Conservation (phyloP, 805 yeast species). For the Candida stauntonica region DNA sequence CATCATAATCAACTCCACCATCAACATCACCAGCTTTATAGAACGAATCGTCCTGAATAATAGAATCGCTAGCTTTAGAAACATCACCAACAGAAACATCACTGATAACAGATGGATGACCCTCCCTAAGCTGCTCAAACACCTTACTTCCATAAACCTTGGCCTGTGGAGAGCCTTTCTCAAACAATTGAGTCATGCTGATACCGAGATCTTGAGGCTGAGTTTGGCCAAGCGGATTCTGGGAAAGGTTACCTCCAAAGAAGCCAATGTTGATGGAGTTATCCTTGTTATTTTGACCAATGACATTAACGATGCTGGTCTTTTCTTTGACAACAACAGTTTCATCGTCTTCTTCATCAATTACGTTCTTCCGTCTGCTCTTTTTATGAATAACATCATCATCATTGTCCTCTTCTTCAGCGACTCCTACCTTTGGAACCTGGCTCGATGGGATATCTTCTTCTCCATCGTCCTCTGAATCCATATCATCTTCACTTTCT, state of each 20-base stretch:
- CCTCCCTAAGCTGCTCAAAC: conserved; percentile 16
- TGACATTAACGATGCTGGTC: conserved; percentile 4
- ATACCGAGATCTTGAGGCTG: conserved; percentile 14
- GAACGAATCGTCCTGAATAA: conserved; percentile 5
- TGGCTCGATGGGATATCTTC: conserved; percentile 12
- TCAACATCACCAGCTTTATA: neutral
- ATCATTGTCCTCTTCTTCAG: conserved; percentile 7
- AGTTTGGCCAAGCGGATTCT: conserved; percentile 7
- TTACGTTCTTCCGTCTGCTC: conserved; percentile 11
- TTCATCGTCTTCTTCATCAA: conserved; percentile 18
- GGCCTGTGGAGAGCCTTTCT: conserved; percentile 16
- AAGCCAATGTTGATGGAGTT: conserved; percentile 18
- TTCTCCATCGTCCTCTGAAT: conserved; percentile 10
- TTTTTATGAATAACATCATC: conserved; percentile 4
- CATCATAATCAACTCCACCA: conserved; percentile 5
- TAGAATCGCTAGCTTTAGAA: neutral
- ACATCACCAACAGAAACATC: conserved; percentile 8
- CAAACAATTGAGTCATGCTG: conserved; percentile 23
- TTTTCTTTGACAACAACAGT: conserved; percentile 9
- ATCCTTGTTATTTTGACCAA: conserved; percentile 2
- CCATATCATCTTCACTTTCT: conserved; percentile 21
- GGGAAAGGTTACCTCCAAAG: conserved; percentile 24
- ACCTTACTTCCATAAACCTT: conserved; percentile 4
- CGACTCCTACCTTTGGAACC: conserved; percentile 2
- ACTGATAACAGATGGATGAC: conserved; percentile 4